Percentiles rank a stretch among this genome's conserved stretches.
These are phyloP conservation scores for Vicia faba DNA, from an alignment of 306 rosid species.

Conservation along the genomic window DNA sequence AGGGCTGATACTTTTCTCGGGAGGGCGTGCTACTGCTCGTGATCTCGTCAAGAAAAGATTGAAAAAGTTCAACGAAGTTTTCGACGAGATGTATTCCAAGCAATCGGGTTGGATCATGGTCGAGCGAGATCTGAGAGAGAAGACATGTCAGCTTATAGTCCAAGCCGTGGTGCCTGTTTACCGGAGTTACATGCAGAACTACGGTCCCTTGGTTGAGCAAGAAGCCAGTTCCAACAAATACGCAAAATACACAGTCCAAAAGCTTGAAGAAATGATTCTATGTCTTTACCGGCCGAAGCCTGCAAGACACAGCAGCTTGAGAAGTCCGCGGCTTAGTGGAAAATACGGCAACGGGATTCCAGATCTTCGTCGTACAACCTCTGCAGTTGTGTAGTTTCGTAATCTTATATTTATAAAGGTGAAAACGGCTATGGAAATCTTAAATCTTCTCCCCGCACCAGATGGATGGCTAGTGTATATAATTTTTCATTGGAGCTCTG, in stretches of 20 bases:
- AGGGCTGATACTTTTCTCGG: constrained; percentile 92
- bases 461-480: constrained; percentile 54
- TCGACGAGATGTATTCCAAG: constrained; percentile 78
- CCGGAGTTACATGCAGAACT: constrained; percentile 98
- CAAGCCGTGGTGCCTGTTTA: constrained; percentile 96
- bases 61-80: constrained; percentile 81
- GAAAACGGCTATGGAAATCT: constrained; percentile 11
- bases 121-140: constrained; percentile 86
- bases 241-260: constrained; percentile 81
- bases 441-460: neutral
- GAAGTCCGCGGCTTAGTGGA: constrained; percentile 65
- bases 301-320: constrained; percentile 73
- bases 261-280: constrained; percentile 82
- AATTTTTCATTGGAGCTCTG: constrained; percentile 44
- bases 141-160: constrained; percentile 84
- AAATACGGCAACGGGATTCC: constrained; percentile 64
- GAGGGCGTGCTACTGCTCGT: constrained; percentile 99
- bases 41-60: constrained; percentile 97
- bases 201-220: constrained; percentile 98
- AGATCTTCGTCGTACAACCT: constrained; percentile 81
- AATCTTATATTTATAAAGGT: constrained; percentile 30
- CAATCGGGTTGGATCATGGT: constrained; percentile 76
- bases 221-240: constrained; percentile 81
- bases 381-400: constrained; percentile 67
- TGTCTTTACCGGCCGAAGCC: constrained; percentile 85